These are phyloP conservation scores for Davidsoniella eucalypti DNA, from an alignment of 2,329 filamentous ascomycete genomes.

Conservation along the genomic window DNA sequence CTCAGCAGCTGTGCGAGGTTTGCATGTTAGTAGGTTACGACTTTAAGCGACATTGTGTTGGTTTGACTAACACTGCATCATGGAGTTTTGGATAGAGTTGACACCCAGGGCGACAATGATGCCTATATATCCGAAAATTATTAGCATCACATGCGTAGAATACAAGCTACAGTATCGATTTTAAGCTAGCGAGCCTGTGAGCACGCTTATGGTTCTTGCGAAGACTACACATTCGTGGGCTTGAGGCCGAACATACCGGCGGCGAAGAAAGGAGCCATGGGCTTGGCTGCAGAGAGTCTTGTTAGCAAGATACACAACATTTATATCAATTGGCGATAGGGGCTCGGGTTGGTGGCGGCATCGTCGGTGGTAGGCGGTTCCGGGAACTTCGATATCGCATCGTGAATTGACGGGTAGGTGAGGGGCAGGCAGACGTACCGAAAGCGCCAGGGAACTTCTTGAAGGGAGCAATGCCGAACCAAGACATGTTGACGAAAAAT, in stretches of 20 bases:
- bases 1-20: slow-evolving; percentile 56
- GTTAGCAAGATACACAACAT: slow-evolving; percentile 16
- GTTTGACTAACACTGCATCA: slow-evolving; percentile 52
- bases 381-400: neutral
- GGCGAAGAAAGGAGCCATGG: slow-evolving; percentile 83
- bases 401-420: neutral
- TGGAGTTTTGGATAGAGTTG: slow-evolving; percentile 63
- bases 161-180: too few relatives aligned
- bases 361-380: neutral
- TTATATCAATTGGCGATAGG: slow-evolving; percentile 14
- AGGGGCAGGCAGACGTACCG: slow-evolving; percentile 38
- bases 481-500: slow-evolving; percentile 47
- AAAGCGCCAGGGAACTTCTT: slow-evolving; percentile 73
- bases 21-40: slow-evolving; percentile 7
- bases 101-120: slow-evolving; percentile 78
- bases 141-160: too few relatives aligned
- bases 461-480: slow-evolving; percentile 46
- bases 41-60: neutral
- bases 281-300: slow-evolving; percentile 47
- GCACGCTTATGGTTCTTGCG: neutral
- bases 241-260: slow-evolving; percentile 48
- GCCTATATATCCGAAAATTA: slow-evolving; percentile 32
- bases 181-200: too few relatives aligned
- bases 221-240: slow-evolving; percentile 1
- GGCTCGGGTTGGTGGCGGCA: neutral